Base-by-base conservation (phyloP, 164 flowering plant genomes). In the Sedum album region DNA sequence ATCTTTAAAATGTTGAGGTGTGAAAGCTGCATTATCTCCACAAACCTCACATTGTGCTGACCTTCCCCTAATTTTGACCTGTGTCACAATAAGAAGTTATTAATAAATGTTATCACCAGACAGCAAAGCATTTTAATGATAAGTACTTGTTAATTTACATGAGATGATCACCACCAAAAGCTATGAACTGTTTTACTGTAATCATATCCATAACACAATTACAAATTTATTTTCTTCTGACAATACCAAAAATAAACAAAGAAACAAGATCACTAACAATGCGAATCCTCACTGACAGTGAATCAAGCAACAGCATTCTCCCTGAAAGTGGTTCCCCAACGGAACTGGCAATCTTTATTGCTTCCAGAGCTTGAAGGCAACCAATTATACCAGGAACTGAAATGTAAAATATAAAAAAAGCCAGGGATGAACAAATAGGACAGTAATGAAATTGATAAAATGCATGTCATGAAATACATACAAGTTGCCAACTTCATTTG, bases 371-470 rank as follows among this genome's bases (percentile, higher is more conserved):
- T 83, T 94, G 98, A 63, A 94, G 91, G 80, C 93, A 88, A 60
- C 98, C 98, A 80, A 94, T 90, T 42, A 91, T 74, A 38, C 98
- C 98, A 44, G 98, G 98, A 75, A 94, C 98, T 93, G 82, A 20
- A 80, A 72, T 57, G 53, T 17, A 1, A 28, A 25, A 20, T 23
- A 42, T 4, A 39, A n/a, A n/a, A n/a, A n/a, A n/a, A 55, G n/a
- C n/a, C n/a, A n/a, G n/a, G n/a, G 13, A n/a, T n/a, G n/a, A n/a
- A n/a, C n/a, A n/a, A n/a, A n/a, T n/a, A n/a, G n/a, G n/a, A n/a
- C n/a, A n/a, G n/a, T n/a, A n/a, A n/a, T n/a, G n/a, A n/a, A n/a
- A n/a, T n/a, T n/a, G n/a, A n/a, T n/a, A n/a, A n/a, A n/a, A n/a
- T n/a, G n/a, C n/a, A n/a, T n/a, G n/a, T n/a, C n/a, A 48, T 48